A percentile compares a stretch with the other conserved stretches of the same genome.
These are phyloP conservation scores for Pichia occidentalis DNA, from an alignment of 805 yeast genomes.

Conservation along the genomic window DNA sequence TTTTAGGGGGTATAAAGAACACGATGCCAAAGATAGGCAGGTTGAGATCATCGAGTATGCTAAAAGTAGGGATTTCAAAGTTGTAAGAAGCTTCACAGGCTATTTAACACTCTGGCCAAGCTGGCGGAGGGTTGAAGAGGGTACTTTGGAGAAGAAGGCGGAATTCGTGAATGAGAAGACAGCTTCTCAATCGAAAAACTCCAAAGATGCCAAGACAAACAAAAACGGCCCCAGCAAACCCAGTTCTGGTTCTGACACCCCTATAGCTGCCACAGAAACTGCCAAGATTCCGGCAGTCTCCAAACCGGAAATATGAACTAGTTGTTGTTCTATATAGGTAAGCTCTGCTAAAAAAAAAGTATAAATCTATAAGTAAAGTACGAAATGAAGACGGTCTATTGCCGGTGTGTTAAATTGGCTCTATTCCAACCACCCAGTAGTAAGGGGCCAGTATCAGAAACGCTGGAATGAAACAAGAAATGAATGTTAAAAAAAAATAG, in stretches of 20 bases:
- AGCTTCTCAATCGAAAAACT: not conserved
- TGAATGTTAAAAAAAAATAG: slow-evolving; percentile 47
- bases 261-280: not conserved
- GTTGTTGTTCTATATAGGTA: no score
- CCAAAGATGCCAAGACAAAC: no score
- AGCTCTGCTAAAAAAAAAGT: no score
- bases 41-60: slow-evolving; percentile 16
- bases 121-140: slow-evolving; percentile 18
- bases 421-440: slow-evolving; percentile 52
- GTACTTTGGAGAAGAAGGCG: slow-evolving; percentile 2
- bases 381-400: no score
- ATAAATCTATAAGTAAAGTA: no score
- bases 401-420: no score
- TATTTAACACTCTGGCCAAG: slow-evolving; percentile 18
- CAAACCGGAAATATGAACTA: no score
- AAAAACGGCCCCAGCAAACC: not conserved
- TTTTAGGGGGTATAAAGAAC: slow-evolving; percentile 10
- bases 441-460: slow-evolving; percentile 61
- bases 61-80: slow-evolving; percentile 11
- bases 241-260: not conserved
- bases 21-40: slow-evolving; percentile 5
- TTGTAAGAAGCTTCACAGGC: slow-evolving; percentile 26
- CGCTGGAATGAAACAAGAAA: slow-evolving; percentile 41
- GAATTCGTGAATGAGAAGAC: slow-evolving; percentile 1
- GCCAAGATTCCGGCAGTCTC: no score